These are phyloP conservation scores for Cladosporium sp. DNA, from an alignment of 2,329 filamentous ascomycete genomes.

Conservation along the genomic window DNA sequence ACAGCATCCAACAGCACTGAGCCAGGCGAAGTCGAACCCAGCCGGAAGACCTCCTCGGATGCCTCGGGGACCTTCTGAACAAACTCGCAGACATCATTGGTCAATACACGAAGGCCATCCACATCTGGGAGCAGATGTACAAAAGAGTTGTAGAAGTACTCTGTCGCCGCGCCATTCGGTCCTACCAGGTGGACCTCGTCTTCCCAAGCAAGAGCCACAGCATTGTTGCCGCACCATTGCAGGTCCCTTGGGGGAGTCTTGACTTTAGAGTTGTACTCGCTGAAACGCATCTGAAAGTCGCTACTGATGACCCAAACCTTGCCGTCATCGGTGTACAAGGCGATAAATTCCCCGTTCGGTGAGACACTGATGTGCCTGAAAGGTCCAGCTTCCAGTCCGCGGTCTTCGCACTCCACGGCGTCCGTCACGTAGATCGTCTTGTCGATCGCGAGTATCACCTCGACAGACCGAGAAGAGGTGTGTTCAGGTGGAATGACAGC, in stretches of 20 bases:
- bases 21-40: conserved; percentile 80
- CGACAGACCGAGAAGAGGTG: conserved; percentile 85
- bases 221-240: conserved; percentile 95
- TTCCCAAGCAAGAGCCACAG: conserved; percentile 90
- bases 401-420: conserved; percentile 82
- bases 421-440: conserved; percentile 83
- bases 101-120: conserved; percentile 85
- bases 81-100: conserved; percentile 94
- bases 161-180: conserved; percentile 67
- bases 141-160: conserved; percentile 77
- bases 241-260: conserved; percentile 80
- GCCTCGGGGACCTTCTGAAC: conserved; percentile 77
- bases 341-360: conserved; percentile 81
- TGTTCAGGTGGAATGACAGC: conserved; percentile 79
- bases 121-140: conserved; percentile 83
- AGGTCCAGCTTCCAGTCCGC: conserved; percentile 82
- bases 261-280: conserved; percentile 84
- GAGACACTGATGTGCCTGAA: conserved; percentile 88
- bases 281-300: conserved; percentile 87
- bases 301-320: conserved; percentile 89
- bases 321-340: conserved; percentile 77
- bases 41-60: conserved; percentile 73
- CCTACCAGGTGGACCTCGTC: conserved; percentile 94
- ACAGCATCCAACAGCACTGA: conserved; percentile 92
- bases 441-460: conserved; percentile 79